Evolutionary conservation across 192 early-diverging fungal genomes (phyloP).

Genomic region (Coemansia sp.): DNA sequence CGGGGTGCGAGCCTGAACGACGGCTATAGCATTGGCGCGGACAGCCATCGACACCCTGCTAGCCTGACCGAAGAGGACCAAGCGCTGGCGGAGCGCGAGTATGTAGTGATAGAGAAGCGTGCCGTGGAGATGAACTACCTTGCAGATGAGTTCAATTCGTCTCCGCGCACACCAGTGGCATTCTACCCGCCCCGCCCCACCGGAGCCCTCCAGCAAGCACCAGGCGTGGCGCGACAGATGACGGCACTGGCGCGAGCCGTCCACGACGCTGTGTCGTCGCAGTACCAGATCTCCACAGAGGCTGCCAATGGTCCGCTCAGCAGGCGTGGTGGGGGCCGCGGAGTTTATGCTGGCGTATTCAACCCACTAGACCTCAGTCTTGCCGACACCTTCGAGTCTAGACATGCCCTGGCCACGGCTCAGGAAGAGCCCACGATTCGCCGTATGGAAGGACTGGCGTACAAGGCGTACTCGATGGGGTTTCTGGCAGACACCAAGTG

Average conservation of each 20-base stretch:
- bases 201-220: conserved; percentile 32
- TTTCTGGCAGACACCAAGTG: conserved; percentile 58
- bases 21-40: background rate
- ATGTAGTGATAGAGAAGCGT: conserved; percentile 70
- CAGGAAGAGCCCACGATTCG: conserved; percentile 57
- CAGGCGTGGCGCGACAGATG: conserved; percentile 47
- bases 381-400: conserved; percentile 48
- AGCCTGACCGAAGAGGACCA: conserved; percentile 42
- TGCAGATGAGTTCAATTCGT: conserved; percentile 64
- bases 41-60: background rate
- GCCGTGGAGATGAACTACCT: conserved; percentile 71
- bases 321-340: background rate
- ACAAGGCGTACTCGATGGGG: conserved; percentile 68
- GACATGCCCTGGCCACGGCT: conserved; percentile 22
- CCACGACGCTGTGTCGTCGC: conserved; percentile 39
- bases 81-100: conserved; percentile 65
- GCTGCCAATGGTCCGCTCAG: conserved; percentile 41
- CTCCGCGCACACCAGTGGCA: conserved; percentile 36
- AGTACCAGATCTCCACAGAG: conserved; percentile 36
- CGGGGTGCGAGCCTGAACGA: background rate
- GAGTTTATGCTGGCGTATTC: conserved; percentile 18
- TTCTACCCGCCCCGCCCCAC: conserved; percentile 40
- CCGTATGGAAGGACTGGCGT: conserved; percentile 66
- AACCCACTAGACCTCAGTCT: conserved; percentile 38
- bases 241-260: conserved; percentile 45